Percentiles rank a stretch among this genome's conserved stretches.
Conservation (phyloP, 1,284 basidiomycete species). For the Neolentinus lepideus region DNA sequence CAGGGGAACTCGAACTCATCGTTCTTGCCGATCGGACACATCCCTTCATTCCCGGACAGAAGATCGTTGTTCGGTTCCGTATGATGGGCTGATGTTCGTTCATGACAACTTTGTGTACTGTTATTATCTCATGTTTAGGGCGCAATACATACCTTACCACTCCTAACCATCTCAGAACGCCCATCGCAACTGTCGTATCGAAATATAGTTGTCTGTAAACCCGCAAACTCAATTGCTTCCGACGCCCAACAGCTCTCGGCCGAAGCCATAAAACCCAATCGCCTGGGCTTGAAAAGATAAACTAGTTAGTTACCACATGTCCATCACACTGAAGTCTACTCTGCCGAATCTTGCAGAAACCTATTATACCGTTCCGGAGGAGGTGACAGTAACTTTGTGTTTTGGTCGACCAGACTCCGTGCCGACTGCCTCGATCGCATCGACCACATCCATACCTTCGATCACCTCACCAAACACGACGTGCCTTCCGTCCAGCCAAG, state of each 20-base stretch:
- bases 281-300: too few relatives aligned
- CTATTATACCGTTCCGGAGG: conserved; percentile 43
- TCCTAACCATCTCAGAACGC: too few relatives aligned
- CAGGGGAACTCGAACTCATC: conserved; percentile 43
- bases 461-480: conserved; percentile 85
- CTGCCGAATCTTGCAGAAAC: neutral
- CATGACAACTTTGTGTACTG: neutral
- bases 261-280: too few relatives aligned
- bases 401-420: conserved; percentile 46
- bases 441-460: conserved; percentile 74
- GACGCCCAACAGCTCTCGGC: too few relatives aligned
- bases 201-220: too few relatives aligned
- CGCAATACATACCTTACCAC: too few relatives aligned
- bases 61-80: conserved; percentile 41
- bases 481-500: conserved; percentile 76
- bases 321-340: too few relatives aligned
- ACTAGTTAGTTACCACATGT: too few relatives aligned
- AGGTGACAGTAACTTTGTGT: conserved; percentile 51
- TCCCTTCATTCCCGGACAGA: conserved; percentile 39
- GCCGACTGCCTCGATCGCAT: conserved; percentile 64
- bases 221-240: too few relatives aligned
- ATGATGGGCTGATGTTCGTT: conserved; percentile 32
- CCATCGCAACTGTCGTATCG: too few relatives aligned
- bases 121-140: too few relatives aligned
- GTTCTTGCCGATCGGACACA: conserved; percentile 46